A percentile compares a stretch with the other conserved stretches of the same genome.
phyloP scores from a whole-genome alignment of 2,329 filamentous ascomycete species.

The Fragosphaeria purpurea region DNA sequence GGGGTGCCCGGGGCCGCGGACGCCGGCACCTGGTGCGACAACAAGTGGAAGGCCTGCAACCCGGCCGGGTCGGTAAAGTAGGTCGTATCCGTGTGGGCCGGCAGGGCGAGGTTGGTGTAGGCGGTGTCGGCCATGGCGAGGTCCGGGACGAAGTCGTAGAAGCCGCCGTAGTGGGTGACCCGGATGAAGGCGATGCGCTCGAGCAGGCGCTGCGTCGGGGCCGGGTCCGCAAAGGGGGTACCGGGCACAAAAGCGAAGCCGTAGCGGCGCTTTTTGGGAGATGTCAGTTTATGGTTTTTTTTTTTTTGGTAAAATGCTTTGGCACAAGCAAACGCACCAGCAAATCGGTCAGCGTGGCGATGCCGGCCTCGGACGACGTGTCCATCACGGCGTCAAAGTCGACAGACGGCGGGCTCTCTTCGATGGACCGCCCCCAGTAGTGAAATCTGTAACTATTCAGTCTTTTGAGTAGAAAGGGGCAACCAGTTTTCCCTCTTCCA shows the following conservation, averaged over 20 bases:
- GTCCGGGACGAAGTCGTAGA: slow-evolving; percentile 78
- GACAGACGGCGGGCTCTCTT: slow-evolving; percentile 45
- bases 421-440: slow-evolving; percentile 25
- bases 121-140: slow-evolving; percentile 81
- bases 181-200: slow-evolving; percentile 79
- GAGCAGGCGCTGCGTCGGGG: slow-evolving; percentile 64
- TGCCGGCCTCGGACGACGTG: slow-evolving; percentile 34
- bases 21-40: slow-evolving; percentile 59
- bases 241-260: slow-evolving; percentile 71
- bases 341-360: slow-evolving; percentile 52
- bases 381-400: slow-evolving; percentile 51
- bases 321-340: slow-evolving; percentile 29
- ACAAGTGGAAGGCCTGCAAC: slow-evolving; percentile 83
- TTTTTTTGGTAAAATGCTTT: background rate
- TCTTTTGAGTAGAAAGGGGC: background rate
- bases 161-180: slow-evolving; percentile 77
- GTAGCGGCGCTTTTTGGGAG: slow-evolving; percentile 45
- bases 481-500: slow-evolving; percentile 9
- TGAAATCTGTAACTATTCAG: slow-evolving; percentile 9
- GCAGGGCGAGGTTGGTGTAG: slow-evolving; percentile 76
- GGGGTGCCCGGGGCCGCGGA: slow-evolving; percentile 15
- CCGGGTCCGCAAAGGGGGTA: slow-evolving; percentile 54
- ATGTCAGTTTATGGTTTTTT: background rate
- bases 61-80: slow-evolving; percentile 92
- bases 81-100: slow-evolving; percentile 86